A percentile compares a stretch with the other conserved stretches of the same genome.
Evolutionary conservation across 352 stramenopile species (phyloP).

Genomic region (Phytophthora ohioensis): DNA sequence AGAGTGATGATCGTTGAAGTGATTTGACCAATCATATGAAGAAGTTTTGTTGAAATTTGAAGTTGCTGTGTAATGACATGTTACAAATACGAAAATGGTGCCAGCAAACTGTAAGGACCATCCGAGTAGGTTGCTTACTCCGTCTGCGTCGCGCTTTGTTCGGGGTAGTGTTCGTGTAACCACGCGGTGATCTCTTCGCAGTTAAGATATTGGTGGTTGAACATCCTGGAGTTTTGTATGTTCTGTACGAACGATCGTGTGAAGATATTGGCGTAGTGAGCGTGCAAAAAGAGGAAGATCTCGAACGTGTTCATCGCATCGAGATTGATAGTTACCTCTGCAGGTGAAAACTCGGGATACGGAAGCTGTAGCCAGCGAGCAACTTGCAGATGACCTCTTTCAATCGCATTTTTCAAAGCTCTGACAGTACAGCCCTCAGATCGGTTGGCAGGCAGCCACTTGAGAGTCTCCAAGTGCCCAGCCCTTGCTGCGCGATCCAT

Average conservation of each 20-base stretch:
- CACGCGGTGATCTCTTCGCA: neutral
- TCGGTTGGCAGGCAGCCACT: conserved; percentile 9
- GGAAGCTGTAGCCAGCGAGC: neutral
- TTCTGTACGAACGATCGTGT: too few species aligned
- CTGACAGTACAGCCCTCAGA: conserved; percentile 3
- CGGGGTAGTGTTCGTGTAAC: too few species aligned
- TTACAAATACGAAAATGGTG: too few species aligned
- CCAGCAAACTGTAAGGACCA: too few species aligned
- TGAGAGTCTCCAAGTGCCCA: neutral
- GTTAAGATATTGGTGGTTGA: neutral
- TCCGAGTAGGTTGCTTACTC: too few species aligned
- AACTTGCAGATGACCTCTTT: conserved; percentile 3
- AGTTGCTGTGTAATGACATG: too few species aligned
- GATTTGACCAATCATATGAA: too few species aligned
- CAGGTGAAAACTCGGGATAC: neutral
- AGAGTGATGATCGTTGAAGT: too few species aligned
- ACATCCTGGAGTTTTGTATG: too few species aligned
- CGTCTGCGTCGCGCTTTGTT: too few species aligned
- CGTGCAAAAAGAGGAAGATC: conserved; percentile 12
- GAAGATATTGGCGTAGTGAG: neutral
- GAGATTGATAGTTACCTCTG: neutral
- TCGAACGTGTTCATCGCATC: neutral
- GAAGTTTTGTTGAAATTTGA: too few species aligned
- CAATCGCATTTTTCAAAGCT: neutral
- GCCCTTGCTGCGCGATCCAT: conserved; percentile 7